Evolutionary conservation across 495 filamentous ascomycete species (phyloP).

Genomic region (Tuber borchii): DNA sequence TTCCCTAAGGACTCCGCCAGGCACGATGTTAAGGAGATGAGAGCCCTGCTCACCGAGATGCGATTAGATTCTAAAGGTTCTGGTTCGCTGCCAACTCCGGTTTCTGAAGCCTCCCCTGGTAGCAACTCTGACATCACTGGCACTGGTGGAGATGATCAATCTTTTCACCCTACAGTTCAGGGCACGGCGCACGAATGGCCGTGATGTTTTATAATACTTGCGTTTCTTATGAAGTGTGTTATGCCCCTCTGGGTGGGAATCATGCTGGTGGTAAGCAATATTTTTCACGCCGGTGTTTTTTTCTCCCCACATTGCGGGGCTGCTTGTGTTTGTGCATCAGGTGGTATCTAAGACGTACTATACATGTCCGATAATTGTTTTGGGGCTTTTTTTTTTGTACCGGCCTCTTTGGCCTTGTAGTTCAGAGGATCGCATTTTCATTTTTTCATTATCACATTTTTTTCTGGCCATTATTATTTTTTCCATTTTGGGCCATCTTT

Average conservation of each 20-base stretch:
- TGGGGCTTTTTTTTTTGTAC: neutral
- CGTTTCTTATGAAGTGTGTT: constrained; percentile 3
- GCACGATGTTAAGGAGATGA: constrained; percentile 39
- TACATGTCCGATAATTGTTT: constrained; percentile 2
- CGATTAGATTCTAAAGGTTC: constrained; percentile 39
- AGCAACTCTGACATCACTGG: constrained; percentile 11
- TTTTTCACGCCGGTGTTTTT: neutral
- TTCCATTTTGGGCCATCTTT: neutral
- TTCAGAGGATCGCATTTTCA: constrained; percentile 12
- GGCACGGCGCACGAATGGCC: constrained; percentile 21
- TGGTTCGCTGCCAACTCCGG: constrained; percentile 33
- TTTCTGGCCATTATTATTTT: constrained; percentile 12
- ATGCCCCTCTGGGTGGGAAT: neutral
- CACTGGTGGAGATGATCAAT: constrained; percentile 21
- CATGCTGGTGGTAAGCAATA: constrained; percentile 4
- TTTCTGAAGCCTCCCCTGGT: constrained; percentile 27
- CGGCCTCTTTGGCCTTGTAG: neutral
- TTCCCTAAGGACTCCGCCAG: constrained; percentile 31
- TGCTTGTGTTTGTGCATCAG: neutral
- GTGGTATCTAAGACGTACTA: neutral
- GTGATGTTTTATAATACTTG: constrained; percentile 9
- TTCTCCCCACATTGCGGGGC: neutral
- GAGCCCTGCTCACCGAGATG: constrained; percentile 35
- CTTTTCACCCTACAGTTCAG: constrained; percentile 24
- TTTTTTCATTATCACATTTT: neutral